Conservation (phyloP, 192 early-diverging fungal species). For the Entomortierella parvispora region DNA sequence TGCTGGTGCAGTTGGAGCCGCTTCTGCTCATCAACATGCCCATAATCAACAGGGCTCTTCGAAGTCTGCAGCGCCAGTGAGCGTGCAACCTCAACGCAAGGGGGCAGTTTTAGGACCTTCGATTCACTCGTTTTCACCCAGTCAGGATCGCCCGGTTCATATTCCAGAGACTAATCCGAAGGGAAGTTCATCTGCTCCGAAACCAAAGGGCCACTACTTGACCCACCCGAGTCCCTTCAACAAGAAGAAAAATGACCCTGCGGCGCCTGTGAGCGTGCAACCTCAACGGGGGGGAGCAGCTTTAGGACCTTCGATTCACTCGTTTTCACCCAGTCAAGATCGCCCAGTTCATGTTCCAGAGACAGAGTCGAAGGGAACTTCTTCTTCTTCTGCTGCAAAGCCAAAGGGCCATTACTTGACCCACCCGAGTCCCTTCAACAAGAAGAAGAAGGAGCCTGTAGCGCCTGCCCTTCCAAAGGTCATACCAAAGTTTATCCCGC, state of each 20-base stretch:
- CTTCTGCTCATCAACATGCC: too few species aligned
- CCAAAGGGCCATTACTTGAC: constrained; percentile 23
- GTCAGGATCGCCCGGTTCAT: constrained; percentile 42
- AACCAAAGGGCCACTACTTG: constrained; percentile 19
- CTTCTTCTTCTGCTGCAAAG: not conserved
- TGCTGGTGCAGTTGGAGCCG: too few species aligned
- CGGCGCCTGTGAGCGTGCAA: not conserved
- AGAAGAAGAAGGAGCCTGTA: not conserved
- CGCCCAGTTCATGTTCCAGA: constrained; percentile 27
- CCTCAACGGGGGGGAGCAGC: not conserved
- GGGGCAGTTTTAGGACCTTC: not conserved
- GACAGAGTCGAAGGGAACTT: not conserved
- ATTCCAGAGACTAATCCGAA: not conserved
- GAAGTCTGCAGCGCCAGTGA: not conserved
- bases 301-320: not conserved
- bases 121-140: constrained; percentile 33
- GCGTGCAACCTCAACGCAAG: not conserved
- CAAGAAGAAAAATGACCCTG: not conserved
- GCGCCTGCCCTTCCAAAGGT: not conserved
- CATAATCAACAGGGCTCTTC: too few species aligned
- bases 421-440: not conserved
- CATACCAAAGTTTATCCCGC: not conserved
- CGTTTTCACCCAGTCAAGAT: constrained; percentile 45
- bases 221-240: not conserved
- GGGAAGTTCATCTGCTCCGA: not conserved